phyloP scores from a whole-genome alignment of 768 basidiomycete genomes.

The Suillus hirtellus region DNA sequence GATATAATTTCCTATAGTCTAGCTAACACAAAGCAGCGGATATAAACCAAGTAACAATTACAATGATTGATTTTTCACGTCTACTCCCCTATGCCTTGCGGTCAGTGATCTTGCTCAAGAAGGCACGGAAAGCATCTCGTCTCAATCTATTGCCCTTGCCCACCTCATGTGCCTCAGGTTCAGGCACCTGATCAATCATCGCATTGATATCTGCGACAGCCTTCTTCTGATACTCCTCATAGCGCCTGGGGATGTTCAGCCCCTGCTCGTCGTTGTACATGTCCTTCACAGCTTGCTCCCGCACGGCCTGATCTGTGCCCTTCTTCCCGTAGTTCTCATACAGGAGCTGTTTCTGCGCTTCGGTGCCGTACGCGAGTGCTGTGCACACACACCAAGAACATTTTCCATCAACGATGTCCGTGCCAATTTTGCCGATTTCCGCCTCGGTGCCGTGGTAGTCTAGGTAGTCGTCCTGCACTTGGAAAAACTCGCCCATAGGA shows the following conservation, averaged over 20 bases:
- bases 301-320: conserved; percentile 37
- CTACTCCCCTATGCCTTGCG: conserved; percentile 37
- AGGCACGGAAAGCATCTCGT: conserved; percentile 76
- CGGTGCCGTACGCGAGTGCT: conserved; percentile 60
- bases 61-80: background rate
- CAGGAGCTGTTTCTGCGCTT: conserved; percentile 58
- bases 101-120: conserved; percentile 76
- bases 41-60: background rate
- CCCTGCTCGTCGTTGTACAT: conserved; percentile 68
- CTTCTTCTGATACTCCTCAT: conserved; percentile 72
- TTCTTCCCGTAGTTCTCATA: conserved; percentile 70
- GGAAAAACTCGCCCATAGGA: conserved; percentile 97
- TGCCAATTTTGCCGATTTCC: conserved; percentile 94
- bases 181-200: conserved; percentile 75
- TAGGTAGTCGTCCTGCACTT: conserved; percentile 96
- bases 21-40: background rate
- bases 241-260: conserved; percentile 46
- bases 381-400: conserved; percentile 96
- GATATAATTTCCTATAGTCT: background rate
- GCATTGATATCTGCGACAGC: conserved; percentile 42
- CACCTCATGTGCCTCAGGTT: conserved; percentile 43
- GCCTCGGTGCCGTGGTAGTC: conserved; percentile 91
- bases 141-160: conserved; percentile 47
- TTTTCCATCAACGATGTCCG: conserved; percentile 98
- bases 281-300: conserved; percentile 60